Conservation (phyloP, 768 basidiomycete genomes). For the Pisolithus marmoratus region DNA sequence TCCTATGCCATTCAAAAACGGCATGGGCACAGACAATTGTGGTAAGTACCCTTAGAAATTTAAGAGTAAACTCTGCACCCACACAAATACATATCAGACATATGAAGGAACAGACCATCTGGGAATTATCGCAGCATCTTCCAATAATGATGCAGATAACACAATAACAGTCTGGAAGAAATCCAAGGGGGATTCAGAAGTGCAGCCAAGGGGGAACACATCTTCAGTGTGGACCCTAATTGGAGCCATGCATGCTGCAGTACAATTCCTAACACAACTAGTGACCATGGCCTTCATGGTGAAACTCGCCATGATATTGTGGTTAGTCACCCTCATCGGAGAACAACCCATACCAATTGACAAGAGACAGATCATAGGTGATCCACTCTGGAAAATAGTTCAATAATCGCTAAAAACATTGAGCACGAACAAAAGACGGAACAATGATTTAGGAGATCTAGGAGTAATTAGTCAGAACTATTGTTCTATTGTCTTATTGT, state of each 20-base stretch:
- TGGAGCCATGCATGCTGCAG: not conserved
- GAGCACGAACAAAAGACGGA: too few relatives aligned
- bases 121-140: not conserved
- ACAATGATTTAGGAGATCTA: too few relatives aligned
- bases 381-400: too few relatives aligned
- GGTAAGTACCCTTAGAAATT: not conserved
- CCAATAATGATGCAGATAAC: not conserved
- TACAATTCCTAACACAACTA: not conserved
- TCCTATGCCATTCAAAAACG: not conserved
- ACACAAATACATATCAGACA: not conserved
- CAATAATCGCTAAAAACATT: too few relatives aligned
- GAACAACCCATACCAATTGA: not conserved
- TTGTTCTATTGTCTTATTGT: too few relatives aligned
- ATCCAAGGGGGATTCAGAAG: not conserved
- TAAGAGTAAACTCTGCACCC: not conserved
- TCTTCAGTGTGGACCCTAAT: not conserved
- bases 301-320: not conserved
- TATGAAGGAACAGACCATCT: not conserved
- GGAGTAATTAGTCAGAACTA: too few relatives aligned
- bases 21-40: conserved; percentile 1
- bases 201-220: not conserved
- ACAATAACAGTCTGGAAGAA: not conserved
- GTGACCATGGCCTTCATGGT: not conserved
- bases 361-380: not conserved
- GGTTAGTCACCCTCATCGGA: not conserved